Conservation (phyloP, 257 asterid genomes). For the Knoxia roxburghii region DNA sequence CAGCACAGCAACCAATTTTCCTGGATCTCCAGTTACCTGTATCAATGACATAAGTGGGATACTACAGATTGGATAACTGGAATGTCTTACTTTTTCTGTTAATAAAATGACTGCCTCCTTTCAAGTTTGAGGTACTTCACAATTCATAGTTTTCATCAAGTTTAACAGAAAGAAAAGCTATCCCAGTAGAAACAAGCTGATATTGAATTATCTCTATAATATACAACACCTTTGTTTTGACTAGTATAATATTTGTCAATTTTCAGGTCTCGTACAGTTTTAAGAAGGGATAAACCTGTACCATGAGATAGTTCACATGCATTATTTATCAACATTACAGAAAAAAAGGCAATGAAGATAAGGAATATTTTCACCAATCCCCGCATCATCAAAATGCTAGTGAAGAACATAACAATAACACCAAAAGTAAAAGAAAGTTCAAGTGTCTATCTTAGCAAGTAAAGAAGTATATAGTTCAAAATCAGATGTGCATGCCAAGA, state of each 20-base stretch:
- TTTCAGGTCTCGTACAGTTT: background rate
- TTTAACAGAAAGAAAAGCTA: background rate
- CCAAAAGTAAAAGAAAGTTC: background rate
- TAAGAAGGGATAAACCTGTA: background rate
- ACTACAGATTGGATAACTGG: background rate
- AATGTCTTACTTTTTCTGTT: background rate
- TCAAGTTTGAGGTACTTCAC: background rate
- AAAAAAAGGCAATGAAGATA: background rate
- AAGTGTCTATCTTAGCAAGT: background rate
- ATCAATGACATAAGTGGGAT: background rate
- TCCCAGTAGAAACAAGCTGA: background rate
- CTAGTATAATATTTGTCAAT: background rate
- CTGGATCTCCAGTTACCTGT: conserved; percentile 99
- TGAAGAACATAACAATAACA: background rate
- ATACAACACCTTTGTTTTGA: background rate
- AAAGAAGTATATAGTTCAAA: background rate
- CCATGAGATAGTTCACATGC: background rate
- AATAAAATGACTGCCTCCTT: background rate
- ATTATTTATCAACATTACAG: background rate
- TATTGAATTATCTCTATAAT: no score
- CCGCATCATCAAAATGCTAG: background rate
- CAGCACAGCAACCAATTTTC: conserved; percentile 87
- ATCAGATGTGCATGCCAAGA: background rate
- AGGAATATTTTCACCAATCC: background rate
- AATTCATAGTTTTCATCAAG: background rate